Percentiles rank a stretch among this genome's conserved stretches.
Conservation (phyloP, 352 stramenopile genomes). For the Phytophthora citrophthora region DNA sequence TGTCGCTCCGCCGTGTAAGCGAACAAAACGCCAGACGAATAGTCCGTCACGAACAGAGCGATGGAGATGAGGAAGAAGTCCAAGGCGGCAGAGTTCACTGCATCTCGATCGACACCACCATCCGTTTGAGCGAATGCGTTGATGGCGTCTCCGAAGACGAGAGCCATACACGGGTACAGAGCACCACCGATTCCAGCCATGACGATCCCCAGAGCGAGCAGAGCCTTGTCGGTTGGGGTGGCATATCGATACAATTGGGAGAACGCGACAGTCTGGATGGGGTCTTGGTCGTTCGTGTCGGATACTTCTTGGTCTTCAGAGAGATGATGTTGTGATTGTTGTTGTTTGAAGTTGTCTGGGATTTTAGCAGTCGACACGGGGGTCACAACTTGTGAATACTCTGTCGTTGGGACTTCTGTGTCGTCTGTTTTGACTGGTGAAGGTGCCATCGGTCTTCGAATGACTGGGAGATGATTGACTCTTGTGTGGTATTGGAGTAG, state of each 20-base stretch:
- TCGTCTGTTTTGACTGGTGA: neutral
- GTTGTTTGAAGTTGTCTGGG: neutral
- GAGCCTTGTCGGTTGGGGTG: slow-evolving; percentile 31
- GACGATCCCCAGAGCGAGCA: slow-evolving; percentile 39
- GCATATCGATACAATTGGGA: slow-evolving; percentile 47
- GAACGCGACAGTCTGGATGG: slow-evolving; percentile 26
- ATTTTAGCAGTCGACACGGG: neutral
- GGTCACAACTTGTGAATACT: neutral
- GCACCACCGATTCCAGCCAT: slow-evolving; percentile 24
- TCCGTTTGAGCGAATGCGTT: slow-evolving; percentile 24
- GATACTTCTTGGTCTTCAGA: neutral
- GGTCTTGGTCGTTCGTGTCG: neutral
- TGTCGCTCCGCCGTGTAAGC: slow-evolving; percentile 44
- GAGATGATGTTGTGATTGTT: neutral
- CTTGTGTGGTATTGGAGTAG: no score
- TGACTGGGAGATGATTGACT: neutral
- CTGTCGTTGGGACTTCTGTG: slow-evolving; percentile 18
- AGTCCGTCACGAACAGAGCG: slow-evolving; percentile 45
- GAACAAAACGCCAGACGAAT: slow-evolving; percentile 37
- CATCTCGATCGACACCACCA: slow-evolving; percentile 25
- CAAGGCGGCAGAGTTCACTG: slow-evolving; percentile 29
- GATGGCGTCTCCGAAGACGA: slow-evolving; percentile 48
- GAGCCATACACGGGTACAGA: slow-evolving; percentile 10
- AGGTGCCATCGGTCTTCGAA: neutral
- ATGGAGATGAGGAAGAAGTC: slow-evolving; percentile 45